These are phyloP conservation scores for Gossypium schwendimanii DNA, from an alignment of 441 rosid genomes.

Conservation along the genomic window DNA sequence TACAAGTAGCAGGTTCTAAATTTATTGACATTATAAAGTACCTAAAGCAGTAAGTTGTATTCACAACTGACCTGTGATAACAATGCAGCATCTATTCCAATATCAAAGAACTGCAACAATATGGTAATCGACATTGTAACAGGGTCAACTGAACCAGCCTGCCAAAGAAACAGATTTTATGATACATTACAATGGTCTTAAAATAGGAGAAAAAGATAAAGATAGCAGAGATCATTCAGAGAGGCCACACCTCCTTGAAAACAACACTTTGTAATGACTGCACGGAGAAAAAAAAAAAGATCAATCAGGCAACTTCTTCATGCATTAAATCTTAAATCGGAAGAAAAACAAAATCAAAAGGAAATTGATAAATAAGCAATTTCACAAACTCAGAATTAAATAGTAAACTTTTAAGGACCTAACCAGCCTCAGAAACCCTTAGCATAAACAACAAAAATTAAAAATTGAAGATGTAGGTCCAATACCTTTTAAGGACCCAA, in stretches of 20 bases:
- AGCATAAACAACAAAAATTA: not conserved
- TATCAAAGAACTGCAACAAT: slow-evolving; percentile 93
- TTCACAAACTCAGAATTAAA: not conserved
- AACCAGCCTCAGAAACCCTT: not conserved
- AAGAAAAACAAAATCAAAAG: not conserved
- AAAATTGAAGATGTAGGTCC: not conserved
- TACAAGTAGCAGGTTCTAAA: not conserved
- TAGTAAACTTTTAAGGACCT: not conserved
- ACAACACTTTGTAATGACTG: slow-evolving; percentile 99
- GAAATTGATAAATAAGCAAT: not conserved
- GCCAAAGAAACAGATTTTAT: slow-evolving; percentile 30
- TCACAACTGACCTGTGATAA: slow-evolving; percentile 71
- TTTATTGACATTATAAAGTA: not conserved
- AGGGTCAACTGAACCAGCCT: slow-evolving; percentile 98
- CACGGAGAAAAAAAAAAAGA: slow-evolving; percentile 27
- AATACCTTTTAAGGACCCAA: not conserved
- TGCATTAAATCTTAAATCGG: slow-evolving; percentile 5
- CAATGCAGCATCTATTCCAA: slow-evolving; percentile 86
- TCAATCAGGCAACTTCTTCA: slow-evolving; percentile 22
- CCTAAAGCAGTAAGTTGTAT: not conserved
- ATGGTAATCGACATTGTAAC: slow-evolving; percentile 91
- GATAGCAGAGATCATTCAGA: slow-evolving; percentile 8
- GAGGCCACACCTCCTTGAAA: slow-evolving; percentile 79
- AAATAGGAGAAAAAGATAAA: slow-evolving; percentile 3
- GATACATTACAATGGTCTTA: slow-evolving; percentile 2